phyloP scores from a whole-genome alignment of 2,329 filamentous ascomycete genomes.

The Aureobasidium lini region DNA sequence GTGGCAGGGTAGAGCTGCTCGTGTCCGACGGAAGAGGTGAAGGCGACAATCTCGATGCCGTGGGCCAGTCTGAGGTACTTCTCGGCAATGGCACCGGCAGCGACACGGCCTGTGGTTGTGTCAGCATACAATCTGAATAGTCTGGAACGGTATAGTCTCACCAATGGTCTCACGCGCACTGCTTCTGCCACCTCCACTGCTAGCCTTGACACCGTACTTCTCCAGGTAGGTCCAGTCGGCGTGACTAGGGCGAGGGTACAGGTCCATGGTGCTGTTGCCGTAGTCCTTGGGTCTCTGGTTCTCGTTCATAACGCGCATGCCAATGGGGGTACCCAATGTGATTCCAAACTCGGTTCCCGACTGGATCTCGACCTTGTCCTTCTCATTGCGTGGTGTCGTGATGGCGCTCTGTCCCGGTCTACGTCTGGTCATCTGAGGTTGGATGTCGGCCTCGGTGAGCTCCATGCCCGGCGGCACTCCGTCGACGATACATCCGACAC shows the following conservation, averaged over 20 bases:
- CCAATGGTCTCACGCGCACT: conserved; percentile 94
- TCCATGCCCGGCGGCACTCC: conserved; percentile 81
- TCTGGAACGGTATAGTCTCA: conserved; percentile 22
- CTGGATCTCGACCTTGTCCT: conserved; percentile 85
- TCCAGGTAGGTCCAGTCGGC: conserved; percentile 96
- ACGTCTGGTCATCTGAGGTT: conserved; percentile 87
- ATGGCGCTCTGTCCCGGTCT: conserved; percentile 83
- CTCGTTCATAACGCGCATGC: conserved; percentile 79
- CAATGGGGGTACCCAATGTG: conserved; percentile 86
- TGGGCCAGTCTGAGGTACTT: conserved; percentile 79
- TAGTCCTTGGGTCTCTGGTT: conserved; percentile 93
- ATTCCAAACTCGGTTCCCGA: conserved; percentile 86
- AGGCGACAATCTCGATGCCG: conserved; percentile 85
- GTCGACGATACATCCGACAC: conserved; percentile 91
- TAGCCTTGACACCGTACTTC: conserved; percentile 93
- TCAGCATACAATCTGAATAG: background rate
- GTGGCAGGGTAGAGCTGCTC: conserved; percentile 70
- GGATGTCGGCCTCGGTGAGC: conserved; percentile 76
- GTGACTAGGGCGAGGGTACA: conserved; percentile 84
- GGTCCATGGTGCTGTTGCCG: conserved; percentile 79
- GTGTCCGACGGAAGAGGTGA: conserved; percentile 75
- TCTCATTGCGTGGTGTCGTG: conserved; percentile 87
- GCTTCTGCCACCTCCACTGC: conserved; percentile 79
- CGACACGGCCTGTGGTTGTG: conserved; percentile 58
- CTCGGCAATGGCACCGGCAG: conserved; percentile 85